These are phyloP conservation scores for Aspergillus costaricaensis DNA, from an alignment of 2,329 filamentous ascomycete genomes.

Conservation along the genomic window DNA sequence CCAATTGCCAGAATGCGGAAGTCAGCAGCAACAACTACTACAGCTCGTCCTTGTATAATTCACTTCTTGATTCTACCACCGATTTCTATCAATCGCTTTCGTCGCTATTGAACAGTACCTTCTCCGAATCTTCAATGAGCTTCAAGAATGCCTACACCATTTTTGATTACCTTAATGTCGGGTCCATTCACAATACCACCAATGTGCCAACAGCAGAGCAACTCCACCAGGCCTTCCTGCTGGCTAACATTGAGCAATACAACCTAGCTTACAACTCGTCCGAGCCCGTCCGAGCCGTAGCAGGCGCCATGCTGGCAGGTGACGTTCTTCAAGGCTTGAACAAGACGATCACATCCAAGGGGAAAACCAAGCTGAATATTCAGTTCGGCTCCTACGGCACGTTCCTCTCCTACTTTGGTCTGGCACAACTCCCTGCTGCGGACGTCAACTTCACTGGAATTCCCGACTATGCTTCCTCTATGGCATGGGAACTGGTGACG, in stretches of 20 bases:
- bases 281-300: constrained; percentile 50
- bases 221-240: constrained; percentile 65
- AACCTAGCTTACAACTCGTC: constrained; percentile 75
- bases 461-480: constrained; percentile 79
- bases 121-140: constrained; percentile 50
- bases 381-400: constrained; percentile 65
- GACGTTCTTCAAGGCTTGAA: constrained; percentile 54
- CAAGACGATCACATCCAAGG: constrained; percentile 40
- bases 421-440: constrained; percentile 53
- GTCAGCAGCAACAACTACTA: constrained; percentile 63
- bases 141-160: constrained; percentile 69
- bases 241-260: constrained; percentile 80
- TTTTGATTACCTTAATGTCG: constrained; percentile 65
- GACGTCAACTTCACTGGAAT: constrained; percentile 70
- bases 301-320: constrained; percentile 67
- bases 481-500: constrained; percentile 74
- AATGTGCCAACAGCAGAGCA: constrained; percentile 62
- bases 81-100: constrained; percentile 57
- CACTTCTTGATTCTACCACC: constrained; percentile 50
- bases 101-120: constrained; percentile 56
- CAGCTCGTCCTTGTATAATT: constrained; percentile 51
- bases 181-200: constrained; percentile 60
- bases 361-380: constrained; percentile 49
- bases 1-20: constrained; percentile 57
- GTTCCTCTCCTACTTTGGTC: constrained; percentile 64